phyloP scores from a whole-genome alignment of 495 filamentous ascomycete genomes.

The Daldinia decipiens region DNA sequence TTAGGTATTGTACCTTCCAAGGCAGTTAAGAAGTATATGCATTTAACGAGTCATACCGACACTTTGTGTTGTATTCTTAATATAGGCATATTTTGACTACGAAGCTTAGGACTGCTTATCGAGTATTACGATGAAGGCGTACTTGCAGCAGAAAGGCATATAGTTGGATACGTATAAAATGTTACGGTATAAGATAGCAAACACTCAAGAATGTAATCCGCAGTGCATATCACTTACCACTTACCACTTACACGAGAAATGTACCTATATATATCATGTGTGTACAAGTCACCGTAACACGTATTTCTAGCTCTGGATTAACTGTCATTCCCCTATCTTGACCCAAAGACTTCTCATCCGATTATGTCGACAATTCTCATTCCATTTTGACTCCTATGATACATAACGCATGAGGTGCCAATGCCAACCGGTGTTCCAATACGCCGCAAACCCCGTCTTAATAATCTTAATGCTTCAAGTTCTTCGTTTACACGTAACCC shows the following conservation, averaged over 20 bases:
- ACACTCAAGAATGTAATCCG: background rate
- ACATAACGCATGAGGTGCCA: slow-evolving; percentile 34
- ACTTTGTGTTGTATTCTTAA: too few species aligned
- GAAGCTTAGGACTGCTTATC: too few species aligned
- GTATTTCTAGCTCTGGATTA: background rate
- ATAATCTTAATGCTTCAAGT: slow-evolving; percentile 21
- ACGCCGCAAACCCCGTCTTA: slow-evolving; percentile 42
- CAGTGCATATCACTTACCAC: background rate
- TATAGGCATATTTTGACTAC: too few species aligned
- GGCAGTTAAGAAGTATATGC: background rate
- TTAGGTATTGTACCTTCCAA: background rate
- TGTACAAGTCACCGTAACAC: background rate
- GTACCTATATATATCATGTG: background rate
- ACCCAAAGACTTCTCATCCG: slow-evolving; percentile 15
- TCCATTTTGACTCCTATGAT: slow-evolving; percentile 43
- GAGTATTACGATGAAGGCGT: too few species aligned
- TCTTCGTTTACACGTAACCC: slow-evolving; percentile 64
- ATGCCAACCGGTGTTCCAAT: slow-evolving; percentile 33
- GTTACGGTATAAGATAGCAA: background rate
- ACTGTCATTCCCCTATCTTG: slow-evolving; percentile 10
- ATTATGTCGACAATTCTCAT: slow-evolving; percentile 26
- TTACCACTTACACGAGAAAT: background rate
- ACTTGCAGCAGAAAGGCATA: too few species aligned
- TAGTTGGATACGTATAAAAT: too few species aligned
- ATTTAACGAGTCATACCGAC: background rate